phyloP scores from a whole-genome alignment of 176 grass and related monocot genomes.

The Puya raimondii region DNA sequence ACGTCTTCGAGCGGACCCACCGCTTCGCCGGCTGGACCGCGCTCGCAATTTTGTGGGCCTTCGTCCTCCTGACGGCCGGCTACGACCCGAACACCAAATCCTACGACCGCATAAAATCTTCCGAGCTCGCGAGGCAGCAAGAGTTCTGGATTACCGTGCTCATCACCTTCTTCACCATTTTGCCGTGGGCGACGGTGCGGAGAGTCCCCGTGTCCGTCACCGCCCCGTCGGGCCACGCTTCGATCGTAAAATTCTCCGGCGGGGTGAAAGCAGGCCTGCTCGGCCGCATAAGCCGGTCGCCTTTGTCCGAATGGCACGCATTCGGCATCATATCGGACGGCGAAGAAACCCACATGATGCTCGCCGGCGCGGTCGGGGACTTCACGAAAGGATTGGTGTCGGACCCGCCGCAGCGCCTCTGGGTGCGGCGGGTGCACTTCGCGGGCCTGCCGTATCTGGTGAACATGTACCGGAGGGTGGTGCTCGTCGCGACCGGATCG shows the following conservation, averaged over 20 bases:
- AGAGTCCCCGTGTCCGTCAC: conserved; percentile 44
- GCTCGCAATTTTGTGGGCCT: conserved; percentile 52
- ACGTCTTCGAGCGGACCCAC: conserved; percentile 73
- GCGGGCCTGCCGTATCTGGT: conserved; percentile 53
- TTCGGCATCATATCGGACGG: conserved; percentile 69
- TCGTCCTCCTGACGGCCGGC: conserved; percentile 38
- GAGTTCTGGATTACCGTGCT: conserved; percentile 43
- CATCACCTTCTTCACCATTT: conserved; percentile 60
- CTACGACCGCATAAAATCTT: conserved; percentile 24
- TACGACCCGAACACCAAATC: conserved; percentile 31
- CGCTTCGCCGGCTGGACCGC: conserved; percentile 65
- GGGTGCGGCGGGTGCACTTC: conserved; percentile 47
- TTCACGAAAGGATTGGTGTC: conserved; percentile 43
- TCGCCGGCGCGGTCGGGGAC: conserved; percentile 64
- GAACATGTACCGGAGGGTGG: conserved; percentile 49
- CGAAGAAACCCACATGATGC: conserved; percentile 34
- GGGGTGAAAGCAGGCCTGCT: conserved; percentile 50
- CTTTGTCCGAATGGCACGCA: conserved; percentile 75
- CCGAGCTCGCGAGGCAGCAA: conserved; percentile 20
- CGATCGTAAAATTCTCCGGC: conserved; percentile 43
- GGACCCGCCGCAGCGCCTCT: conserved; percentile 40
- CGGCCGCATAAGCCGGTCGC: conserved; percentile 59
- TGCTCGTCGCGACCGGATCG: conserved; percentile 53
- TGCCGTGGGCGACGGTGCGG: conserved; percentile 52
- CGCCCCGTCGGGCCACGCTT: conserved; percentile 45